These are phyloP conservation scores for Dactylellina haptotyla DNA, from an alignment of 2,329 filamentous ascomycete genomes.

Conservation along the genomic window DNA sequence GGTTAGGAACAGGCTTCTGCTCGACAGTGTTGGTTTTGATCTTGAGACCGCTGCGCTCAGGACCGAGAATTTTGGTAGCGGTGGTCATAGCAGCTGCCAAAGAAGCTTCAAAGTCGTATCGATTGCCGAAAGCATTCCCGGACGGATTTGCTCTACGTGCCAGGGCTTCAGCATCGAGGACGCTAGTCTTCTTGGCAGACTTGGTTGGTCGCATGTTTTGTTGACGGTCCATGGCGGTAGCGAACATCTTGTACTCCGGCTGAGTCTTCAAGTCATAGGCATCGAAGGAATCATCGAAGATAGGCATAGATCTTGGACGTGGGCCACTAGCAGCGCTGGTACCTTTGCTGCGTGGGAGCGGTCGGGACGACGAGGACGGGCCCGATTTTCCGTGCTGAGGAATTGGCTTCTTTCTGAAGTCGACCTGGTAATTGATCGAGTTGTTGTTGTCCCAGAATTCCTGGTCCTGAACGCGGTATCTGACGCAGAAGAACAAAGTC, in stretches of 20 bases:
- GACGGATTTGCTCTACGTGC: slow-evolving; percentile 62
- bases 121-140: slow-evolving; percentile 83
- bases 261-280: slow-evolving; percentile 63
- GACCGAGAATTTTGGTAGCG: slow-evolving; percentile 73
- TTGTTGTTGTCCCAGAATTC: slow-evolving; percentile 97
- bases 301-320: slow-evolving; percentile 67
- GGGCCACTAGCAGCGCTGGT: slow-evolving; percentile 65
- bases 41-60: slow-evolving; percentile 68
- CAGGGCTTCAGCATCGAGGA: slow-evolving; percentile 50
- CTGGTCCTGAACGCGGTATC: slow-evolving; percentile 82
- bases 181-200: slow-evolving; percentile 47
- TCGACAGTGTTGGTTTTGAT: slow-evolving; percentile 39
- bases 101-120: slow-evolving; percentile 96
- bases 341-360: slow-evolving; percentile 74
- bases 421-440: slow-evolving; percentile 87
- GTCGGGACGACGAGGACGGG: slow-evolving; percentile 65
- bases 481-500: slow-evolving; percentile 89
- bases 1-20: slow-evolving; percentile 38
- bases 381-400: slow-evolving; percentile 64
- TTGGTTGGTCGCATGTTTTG: slow-evolving; percentile 40
- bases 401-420: slow-evolving; percentile 83
- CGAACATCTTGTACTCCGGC: slow-evolving; percentile 53
- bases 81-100: slow-evolving; percentile 82
- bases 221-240: slow-evolving; percentile 35
- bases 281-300: slow-evolving; percentile 64